phyloP scores from a whole-genome alignment of 1,284 basidiomycete genomes.

The Puccinia brachypodii region DNA sequence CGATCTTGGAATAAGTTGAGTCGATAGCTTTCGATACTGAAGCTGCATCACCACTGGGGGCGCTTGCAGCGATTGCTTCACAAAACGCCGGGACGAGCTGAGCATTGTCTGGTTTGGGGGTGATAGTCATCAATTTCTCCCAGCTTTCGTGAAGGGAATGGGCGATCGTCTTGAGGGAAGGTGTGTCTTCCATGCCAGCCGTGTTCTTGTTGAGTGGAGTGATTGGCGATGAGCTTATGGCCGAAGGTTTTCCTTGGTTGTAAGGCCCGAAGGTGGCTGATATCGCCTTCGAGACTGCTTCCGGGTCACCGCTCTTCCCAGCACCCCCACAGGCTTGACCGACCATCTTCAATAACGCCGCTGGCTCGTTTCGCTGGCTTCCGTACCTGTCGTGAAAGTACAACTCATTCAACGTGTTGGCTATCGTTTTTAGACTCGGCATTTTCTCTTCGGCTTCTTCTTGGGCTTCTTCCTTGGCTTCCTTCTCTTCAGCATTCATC shows the following conservation, averaged over 20 bases:
- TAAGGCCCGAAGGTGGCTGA: constrained; percentile 22
- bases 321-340: constrained; percentile 21
- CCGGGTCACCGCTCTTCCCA: constrained; percentile 18
- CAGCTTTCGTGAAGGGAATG: constrained; percentile 26
- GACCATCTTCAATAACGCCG: not conserved
- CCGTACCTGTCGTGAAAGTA: constrained; percentile 25
- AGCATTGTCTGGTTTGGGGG: constrained; percentile 5
- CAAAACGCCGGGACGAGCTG: not conserved
- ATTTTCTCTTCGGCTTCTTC: constrained; percentile 34
- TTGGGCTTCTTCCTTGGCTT: constrained; percentile 5
- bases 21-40: constrained; percentile 19
- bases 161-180: constrained; percentile 5
- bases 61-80: constrained; percentile 1
- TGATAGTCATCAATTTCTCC: not conserved
- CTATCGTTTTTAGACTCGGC: constrained; percentile 25
- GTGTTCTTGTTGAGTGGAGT: not conserved
- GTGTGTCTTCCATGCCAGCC: not conserved
- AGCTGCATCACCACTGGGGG: not conserved
- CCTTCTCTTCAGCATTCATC: constrained; percentile 1
- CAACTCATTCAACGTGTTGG: constrained; percentile 19
- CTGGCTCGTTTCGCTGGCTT: constrained; percentile 17
- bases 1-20: not conserved
- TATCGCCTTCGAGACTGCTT: constrained; percentile 27
- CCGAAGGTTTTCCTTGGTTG: constrained; percentile 4
- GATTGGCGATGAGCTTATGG: not conserved